Percentiles rank a stretch among this genome's conserved stretches.
These are phyloP conservation scores for Aureobasidium sp. DNA, from an alignment of 2,329 filamentous ascomycete species.

Conservation along the genomic window DNA sequence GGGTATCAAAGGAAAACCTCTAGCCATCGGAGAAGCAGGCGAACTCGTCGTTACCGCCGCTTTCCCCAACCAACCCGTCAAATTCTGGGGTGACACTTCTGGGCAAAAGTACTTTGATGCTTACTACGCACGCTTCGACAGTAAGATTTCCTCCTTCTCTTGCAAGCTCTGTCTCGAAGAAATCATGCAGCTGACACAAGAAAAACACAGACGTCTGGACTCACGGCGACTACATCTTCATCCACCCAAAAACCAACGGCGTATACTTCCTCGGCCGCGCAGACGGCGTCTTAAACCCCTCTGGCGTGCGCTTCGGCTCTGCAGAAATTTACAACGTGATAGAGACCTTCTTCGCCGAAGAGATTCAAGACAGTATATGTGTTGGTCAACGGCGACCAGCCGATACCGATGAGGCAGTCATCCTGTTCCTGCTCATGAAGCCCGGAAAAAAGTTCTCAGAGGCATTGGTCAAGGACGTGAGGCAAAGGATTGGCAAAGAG, in stretches of 20 bases:
- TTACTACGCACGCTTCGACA: conserved; percentile 41
- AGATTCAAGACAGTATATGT: conserved; percentile 66
- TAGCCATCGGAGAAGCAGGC: conserved; percentile 60
- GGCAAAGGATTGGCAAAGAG: conserved; percentile 57
- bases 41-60: conserved; percentile 64
- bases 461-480: conserved; percentile 52
- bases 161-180: neutral
- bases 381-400: conserved; percentile 65
- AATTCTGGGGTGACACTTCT: conserved; percentile 40
- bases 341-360: conserved; percentile 56
- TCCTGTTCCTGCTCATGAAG: conserved; percentile 55
- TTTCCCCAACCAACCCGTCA: conserved; percentile 67
- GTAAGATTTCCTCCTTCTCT: neutral
- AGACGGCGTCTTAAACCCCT: conserved; percentile 75
- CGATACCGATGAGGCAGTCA: conserved; percentile 52
- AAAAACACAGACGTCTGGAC: conserved; percentile 57
- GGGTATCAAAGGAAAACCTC: conserved; percentile 41
- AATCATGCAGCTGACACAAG: neutral
- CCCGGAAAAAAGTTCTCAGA: conserved; percentile 51
- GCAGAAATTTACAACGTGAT: conserved; percentile 74
- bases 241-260: conserved; percentile 61
- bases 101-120: conserved; percentile 39
- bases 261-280: conserved; percentile 62
- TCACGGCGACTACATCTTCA: conserved; percentile 71
- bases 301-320: conserved; percentile 70